Conservation (phyloP, 148 eudicot species). For the Fagopyrum tataricum region DNA sequence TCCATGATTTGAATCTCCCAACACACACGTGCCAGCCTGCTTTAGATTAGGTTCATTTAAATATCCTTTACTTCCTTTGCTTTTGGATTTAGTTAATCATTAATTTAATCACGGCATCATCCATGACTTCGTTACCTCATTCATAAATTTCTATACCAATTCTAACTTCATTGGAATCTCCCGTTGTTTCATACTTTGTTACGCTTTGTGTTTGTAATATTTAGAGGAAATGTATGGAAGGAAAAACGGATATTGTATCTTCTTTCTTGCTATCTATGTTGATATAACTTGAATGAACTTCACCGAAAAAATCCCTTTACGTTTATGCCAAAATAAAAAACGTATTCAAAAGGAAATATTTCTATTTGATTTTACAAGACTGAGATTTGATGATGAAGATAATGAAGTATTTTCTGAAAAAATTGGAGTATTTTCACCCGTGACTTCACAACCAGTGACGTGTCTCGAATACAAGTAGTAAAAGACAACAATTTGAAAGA, state of each 20-base stretch:
- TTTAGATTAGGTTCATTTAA: neutral
- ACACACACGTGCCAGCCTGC: neutral
- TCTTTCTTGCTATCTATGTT: no score
- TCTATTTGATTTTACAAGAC: neutral
- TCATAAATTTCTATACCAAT: neutral
- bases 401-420: constrained; percentile 1
- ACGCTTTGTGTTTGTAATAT: no score
- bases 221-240: no score
- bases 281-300: no score
- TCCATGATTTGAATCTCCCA: neutral
- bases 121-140: neutral
- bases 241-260: no score
- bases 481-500: no score
- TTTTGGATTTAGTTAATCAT: constrained; percentile 8
- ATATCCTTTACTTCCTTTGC: neutral
- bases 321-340: constrained; percentile 15
- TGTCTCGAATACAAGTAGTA: no score
- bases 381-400: constrained; percentile 4
- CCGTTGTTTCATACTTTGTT: no score
- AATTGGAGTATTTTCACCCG: neutral
- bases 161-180: no score
- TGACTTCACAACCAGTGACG: neutral
- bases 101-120: constrained; percentile 8
- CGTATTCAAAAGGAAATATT: constrained; percentile 12
- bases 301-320: constrained; percentile 6